phyloP scores from a whole-genome alignment of 208 protist genomes.

The Acanthamoeba royreba region DNA sequence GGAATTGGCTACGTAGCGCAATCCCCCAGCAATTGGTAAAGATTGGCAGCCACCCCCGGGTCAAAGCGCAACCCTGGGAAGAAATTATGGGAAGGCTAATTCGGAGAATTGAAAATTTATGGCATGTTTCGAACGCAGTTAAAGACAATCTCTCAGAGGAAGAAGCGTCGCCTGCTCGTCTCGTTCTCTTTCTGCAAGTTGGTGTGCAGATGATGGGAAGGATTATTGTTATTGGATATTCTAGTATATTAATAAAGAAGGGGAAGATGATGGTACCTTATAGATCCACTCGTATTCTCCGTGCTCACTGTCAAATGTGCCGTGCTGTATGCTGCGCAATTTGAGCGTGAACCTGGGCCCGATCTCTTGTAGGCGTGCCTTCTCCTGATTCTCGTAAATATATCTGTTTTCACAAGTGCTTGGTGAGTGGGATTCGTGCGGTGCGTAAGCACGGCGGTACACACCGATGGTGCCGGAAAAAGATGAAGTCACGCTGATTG shows the following conservation, averaged over 20 bases:
- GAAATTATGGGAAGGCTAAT: not conserved
- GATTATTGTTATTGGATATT: too few species aligned
- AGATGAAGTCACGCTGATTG: constrained; percentile 91
- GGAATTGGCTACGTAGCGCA: too few species aligned
- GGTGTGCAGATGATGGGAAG: not conserved
- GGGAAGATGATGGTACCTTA: constrained; percentile 59
- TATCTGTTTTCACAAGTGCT: too few species aligned
- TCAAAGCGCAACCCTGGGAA: not conserved
- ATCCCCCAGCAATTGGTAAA: not conserved
- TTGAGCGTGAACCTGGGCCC: constrained; percentile 88
- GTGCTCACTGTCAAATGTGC: constrained; percentile 79
- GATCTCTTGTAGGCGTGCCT: constrained; percentile 82
- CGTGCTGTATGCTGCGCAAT: constrained; percentile 81
- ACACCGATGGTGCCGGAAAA: constrained; percentile 87
- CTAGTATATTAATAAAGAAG: too few species aligned
- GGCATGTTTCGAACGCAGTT: too few species aligned
- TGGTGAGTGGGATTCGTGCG: too few species aligned
- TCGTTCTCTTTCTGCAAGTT: not conserved
- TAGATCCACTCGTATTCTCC: constrained; percentile 84
- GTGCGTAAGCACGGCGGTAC: not conserved
- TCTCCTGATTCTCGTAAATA: constrained; percentile 76
- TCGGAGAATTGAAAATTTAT: too few species aligned
- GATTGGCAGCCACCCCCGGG: too few species aligned
- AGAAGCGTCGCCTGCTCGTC: constrained; percentile 35
- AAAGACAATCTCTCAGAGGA: not conserved